Conservation (phyloP, 768 basidiomycete genomes). For the Tephrocybe sp. region DNA sequence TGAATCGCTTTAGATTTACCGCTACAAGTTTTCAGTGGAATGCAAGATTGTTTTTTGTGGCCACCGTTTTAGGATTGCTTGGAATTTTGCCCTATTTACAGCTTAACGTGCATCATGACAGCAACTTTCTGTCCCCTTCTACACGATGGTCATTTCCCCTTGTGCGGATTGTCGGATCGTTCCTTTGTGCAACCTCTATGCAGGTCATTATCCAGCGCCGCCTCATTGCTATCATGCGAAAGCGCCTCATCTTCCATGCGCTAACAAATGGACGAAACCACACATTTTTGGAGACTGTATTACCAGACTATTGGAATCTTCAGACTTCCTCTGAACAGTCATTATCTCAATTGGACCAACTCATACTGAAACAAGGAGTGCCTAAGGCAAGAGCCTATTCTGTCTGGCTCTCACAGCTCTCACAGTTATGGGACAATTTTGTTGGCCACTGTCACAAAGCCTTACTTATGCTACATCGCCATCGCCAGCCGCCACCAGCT, state of each 20-base stretch:
- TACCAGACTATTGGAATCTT: not conserved
- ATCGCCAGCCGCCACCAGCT: too few species aligned
- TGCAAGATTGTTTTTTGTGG: not conserved
- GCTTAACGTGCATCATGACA: not conserved
- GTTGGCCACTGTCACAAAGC: too few species aligned
- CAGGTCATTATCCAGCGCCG: conserved; percentile 1
- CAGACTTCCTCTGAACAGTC: not conserved
- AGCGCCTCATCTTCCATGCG: not conserved
- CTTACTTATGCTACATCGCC: too few species aligned
- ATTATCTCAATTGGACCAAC: not conserved
- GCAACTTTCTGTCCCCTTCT: not conserved
- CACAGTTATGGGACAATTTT: too few species aligned
- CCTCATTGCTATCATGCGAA: not conserved
- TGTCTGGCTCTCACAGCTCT: too few species aligned
- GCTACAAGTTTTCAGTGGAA: conserved; percentile 4
- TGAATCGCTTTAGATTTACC: not conserved
- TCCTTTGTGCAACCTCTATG: not conserved
- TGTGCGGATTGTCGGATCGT: not conserved
- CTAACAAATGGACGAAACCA: not conserved
- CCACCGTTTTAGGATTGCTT: not conserved
- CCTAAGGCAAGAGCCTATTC: too few species aligned
- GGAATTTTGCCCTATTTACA: conserved; percentile 12
- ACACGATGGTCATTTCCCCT: not conserved
- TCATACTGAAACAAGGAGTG: too few species aligned
- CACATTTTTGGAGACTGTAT: not conserved